These are phyloP conservation scores for Blechomonas ayalai DNA, from an alignment of 208 protist genomes.

Conservation along the genomic window DNA sequence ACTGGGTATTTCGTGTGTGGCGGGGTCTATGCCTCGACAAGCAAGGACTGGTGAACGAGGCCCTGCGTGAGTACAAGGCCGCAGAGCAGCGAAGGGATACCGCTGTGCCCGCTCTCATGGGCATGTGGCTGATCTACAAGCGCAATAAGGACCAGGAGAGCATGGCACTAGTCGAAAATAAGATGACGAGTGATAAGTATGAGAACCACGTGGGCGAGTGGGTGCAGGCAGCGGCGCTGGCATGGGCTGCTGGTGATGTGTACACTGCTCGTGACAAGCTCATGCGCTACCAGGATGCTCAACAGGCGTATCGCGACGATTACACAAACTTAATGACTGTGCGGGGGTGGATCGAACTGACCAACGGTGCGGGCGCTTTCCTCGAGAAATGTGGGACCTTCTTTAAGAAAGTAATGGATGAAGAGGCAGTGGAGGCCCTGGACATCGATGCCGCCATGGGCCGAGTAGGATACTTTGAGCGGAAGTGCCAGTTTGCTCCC, in stretches of 20 bases:
- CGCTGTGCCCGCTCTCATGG: conserved; percentile 62
- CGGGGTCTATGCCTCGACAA: conserved; percentile 53
- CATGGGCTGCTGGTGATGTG: conserved; percentile 55
- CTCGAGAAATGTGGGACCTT: conserved; percentile 74
- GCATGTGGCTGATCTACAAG: conserved; percentile 65
- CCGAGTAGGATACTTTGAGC: conserved; percentile 76
- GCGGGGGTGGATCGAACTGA: conserved; percentile 84
- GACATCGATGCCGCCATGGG: conserved; percentile 81
- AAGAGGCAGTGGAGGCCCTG: conserved; percentile 30
- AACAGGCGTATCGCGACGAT: conserved; percentile 57
- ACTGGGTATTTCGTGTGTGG: conserved; percentile 84
- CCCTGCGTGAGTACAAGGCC: conserved; percentile 73
- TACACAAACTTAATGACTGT: conserved; percentile 72
- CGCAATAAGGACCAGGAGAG: conserved; percentile 63
- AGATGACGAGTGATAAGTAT: conserved; percentile 29
- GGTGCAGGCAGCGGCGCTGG: conserved; percentile 61
- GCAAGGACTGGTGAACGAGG: conserved; percentile 78
- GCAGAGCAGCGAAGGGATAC: conserved; percentile 57
- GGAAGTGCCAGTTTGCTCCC: conserved; percentile 64
- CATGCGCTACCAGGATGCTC: conserved; percentile 10
- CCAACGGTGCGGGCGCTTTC: conserved; percentile 63
- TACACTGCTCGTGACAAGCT: conserved; percentile 39
- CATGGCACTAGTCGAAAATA: conserved; percentile 35
- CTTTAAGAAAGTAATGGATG: conserved; percentile 62
- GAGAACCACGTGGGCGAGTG: conserved; percentile 15